Evolutionary conservation across 2,329 filamentous ascomycete genomes (phyloP).

Genomic region (Fusarium graminum): DNA sequence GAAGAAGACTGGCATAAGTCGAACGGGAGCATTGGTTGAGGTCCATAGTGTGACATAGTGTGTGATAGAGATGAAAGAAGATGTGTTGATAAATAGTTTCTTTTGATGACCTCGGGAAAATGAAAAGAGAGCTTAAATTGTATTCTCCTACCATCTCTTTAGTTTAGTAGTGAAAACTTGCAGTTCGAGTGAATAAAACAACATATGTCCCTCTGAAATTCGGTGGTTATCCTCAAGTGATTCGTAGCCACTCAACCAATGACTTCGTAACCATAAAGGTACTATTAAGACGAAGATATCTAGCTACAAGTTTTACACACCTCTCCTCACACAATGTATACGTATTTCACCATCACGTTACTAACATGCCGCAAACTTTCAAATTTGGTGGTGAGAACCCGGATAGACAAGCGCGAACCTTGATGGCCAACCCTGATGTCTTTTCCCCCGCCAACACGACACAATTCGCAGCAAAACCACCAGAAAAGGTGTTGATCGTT

Average conservation of each 20-base stretch:
- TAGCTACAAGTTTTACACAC: neutral
- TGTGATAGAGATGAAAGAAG: neutral
- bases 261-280: constrained; percentile 16
- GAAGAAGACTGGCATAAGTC: fast-evolving
- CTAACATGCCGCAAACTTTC: constrained; percentile 8
- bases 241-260: neutral
- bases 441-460: constrained; percentile 25
- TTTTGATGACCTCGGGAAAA: neutral
- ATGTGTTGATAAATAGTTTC: neutral
- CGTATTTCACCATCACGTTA: constrained; percentile 21
- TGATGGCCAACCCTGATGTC: constrained; percentile 51
- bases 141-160: neutral
- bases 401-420: constrained; percentile 45
- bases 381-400: constrained; percentile 43
- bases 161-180: neutral
- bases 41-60: neutral
- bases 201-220: neutral
- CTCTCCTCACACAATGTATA: fast-evolving
- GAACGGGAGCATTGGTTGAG: neutral
- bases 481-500: constrained; percentile 8
- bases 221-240: neutral
- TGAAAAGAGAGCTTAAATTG: neutral
- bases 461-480: constrained; percentile 18
- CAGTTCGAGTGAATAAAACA: neutral
- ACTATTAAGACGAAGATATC: constrained; percentile 1